These are phyloP conservation scores for Amphicarpaea edgeworthii DNA, from an alignment of 306 rosid genomes.

Conservation along the genomic window DNA sequence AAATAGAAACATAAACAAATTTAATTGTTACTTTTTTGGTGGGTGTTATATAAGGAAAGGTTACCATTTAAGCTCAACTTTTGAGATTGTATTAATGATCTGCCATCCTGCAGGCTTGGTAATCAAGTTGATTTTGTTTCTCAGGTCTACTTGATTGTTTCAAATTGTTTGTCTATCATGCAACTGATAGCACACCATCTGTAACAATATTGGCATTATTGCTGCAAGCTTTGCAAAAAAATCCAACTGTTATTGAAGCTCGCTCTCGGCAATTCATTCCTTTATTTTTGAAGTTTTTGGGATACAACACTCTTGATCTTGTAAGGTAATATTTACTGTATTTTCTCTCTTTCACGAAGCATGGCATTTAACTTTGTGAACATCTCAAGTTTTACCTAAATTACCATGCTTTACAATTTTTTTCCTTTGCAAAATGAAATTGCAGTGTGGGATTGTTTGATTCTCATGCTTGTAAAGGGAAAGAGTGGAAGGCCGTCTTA, in stretches of 20 bases:
- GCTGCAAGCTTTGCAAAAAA: conserved; percentile 81
- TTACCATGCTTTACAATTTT: conserved; percentile 34
- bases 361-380: conserved; percentile 33
- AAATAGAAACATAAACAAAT: background rate
- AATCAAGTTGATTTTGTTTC: conserved; percentile 48
- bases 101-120: conserved; percentile 31
- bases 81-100: conserved; percentile 20
- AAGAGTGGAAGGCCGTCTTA: conserved; percentile 84
- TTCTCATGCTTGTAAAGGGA: conserved; percentile 74
- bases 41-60: background rate
- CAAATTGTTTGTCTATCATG: conserved; percentile 54
- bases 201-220: conserved; percentile 66
- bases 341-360: conserved; percentile 14
- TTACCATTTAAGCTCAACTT: conserved; percentile 6
- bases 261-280: conserved; percentile 69
- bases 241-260: conserved; percentile 68
- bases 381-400: conserved; percentile 16
- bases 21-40: background rate
- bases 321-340: conserved; percentile 58
- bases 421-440: conserved; percentile 44
- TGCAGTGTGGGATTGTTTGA: conserved; percentile 84
- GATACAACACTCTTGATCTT: conserved; percentile 63
- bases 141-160: conserved; percentile 73
- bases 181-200: conserved; percentile 70
- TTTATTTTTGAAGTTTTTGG: conserved; percentile 78